phyloP scores from a whole-genome alignment of 805 yeast species.

The Candida verbasci region DNA sequence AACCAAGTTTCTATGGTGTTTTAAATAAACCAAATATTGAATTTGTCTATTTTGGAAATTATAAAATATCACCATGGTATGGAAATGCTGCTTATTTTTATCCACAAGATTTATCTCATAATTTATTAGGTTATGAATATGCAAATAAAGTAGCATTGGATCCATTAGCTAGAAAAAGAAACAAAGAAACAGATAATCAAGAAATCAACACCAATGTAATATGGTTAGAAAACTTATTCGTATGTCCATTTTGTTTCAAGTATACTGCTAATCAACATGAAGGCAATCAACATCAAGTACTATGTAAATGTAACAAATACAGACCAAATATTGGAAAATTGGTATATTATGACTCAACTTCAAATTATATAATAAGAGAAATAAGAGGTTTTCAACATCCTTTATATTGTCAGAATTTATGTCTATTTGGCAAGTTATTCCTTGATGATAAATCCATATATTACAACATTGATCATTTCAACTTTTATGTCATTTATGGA shows the following conservation, averaged over 20 bases:
- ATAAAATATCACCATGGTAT: slow-evolving; percentile 78
- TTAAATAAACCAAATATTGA: slow-evolving; percentile 59
- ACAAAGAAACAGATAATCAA: background rate
- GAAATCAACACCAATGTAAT: slow-evolving; percentile 10
- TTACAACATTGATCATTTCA: slow-evolving; percentile 73
- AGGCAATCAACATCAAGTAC: slow-evolving; percentile 46
- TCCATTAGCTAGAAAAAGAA: slow-evolving; percentile 12
- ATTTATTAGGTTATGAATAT: slow-evolving; percentile 41
- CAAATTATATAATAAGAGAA: slow-evolving; percentile 48
- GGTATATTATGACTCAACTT: slow-evolving; percentile 53
- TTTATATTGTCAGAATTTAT: slow-evolving; percentile 75
- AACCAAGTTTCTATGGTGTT: slow-evolving; percentile 66
- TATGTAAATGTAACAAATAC: slow-evolving; percentile 33
- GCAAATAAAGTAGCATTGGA: slow-evolving; percentile 14
- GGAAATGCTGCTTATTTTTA: slow-evolving; percentile 76
- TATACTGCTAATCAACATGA: slow-evolving; percentile 51
- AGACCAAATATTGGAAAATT: slow-evolving; percentile 58
- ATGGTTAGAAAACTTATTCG: slow-evolving; percentile 61
- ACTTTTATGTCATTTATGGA: slow-evolving; percentile 72
- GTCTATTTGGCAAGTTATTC: slow-evolving; percentile 82
- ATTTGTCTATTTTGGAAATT: slow-evolving; percentile 63
- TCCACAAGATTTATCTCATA: slow-evolving; percentile 27
- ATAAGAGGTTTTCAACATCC: slow-evolving; percentile 63
- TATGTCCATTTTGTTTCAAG: slow-evolving; percentile 84
- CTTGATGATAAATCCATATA: slow-evolving; percentile 86